Evolutionary conservation across 2,329 filamentous ascomycete species (phyloP), one percentile per base, ranked within the genome.

Genomic region (Botrytis deweyae): DNA sequence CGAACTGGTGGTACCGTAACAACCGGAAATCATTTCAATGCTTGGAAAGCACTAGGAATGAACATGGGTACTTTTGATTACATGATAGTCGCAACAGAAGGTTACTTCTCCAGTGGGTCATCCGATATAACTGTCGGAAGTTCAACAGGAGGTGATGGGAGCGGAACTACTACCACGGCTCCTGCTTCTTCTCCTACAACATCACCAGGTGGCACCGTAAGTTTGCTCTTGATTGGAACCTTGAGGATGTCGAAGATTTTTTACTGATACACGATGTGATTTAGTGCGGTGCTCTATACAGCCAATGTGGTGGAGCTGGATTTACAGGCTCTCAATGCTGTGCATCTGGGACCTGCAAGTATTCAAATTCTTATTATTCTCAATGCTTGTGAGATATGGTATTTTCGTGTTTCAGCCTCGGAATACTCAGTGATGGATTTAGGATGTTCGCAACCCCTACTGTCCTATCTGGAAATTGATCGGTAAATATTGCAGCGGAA

Each of bases 1-100:
- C 83, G 87, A 67, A 82, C 83, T 40, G 82, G 83, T 71, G 88
- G 87, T 5, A 86, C 84, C 14, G 84, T 89, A 76, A 86, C 84
- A 46, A 83, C 83, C 2, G 81, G 79, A 46, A 85, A 84, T 76
- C 87, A 88, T 79, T 88, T 89, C 77, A 82, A 85, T 76, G 87
- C 87, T 12, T 89, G 88, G 87, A 80, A 80, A 36, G 81, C 81
- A 46, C 77, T 80, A 33, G 87, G 87, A 12, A 80, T 88, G 79
- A 82, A 80, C n/a, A 78, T 88, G 10, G 87, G 87, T 4, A 82
- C 74, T 6, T 63, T 65, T 18, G 72, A 88, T 80, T 89, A 88
- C 78, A 84, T 86, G 82, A 87, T 89, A 74, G 80, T 88, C 62
- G 66, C 82, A 58, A 72, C 74, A 16, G 76, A 76, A 58, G 75